Percentiles rank a stretch among this genome's conserved stretches.
phyloP scores from a whole-genome alignment of 768 basidiomycete genomes.

The Coprinopsis marcescibilis region DNA sequence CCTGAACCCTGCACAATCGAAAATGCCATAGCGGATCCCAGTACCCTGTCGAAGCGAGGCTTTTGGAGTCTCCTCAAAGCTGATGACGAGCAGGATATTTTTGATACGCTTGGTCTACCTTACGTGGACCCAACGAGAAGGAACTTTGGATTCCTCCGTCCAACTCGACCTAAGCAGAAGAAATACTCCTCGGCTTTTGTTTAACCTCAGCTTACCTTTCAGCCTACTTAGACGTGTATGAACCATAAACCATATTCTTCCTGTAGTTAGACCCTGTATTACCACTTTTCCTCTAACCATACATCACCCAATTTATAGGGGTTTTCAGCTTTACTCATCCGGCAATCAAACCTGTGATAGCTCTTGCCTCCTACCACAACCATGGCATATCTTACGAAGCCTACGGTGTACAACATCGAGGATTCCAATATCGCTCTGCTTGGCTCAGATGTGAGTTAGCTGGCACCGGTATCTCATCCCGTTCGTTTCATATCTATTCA shows the following conservation, averaged over 20 bases:
- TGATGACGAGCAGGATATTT: conserved; percentile 3
- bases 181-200: conserved; percentile 5
- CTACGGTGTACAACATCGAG: conserved; percentile 49
- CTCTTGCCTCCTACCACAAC: too few relatives aligned
- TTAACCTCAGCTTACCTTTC: neutral
- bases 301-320: too few relatives aligned
- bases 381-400: conserved; percentile 43
- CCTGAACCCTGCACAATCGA: neutral
- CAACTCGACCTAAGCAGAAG: conserved; percentile 4
- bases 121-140: conserved; percentile 4
- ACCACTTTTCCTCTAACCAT: too few relatives aligned
- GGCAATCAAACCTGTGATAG: too few relatives aligned
- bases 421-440: conserved; percentile 60
- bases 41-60: neutral
- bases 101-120: neutral
- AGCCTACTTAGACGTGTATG: too few relatives aligned
- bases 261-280: too few relatives aligned
- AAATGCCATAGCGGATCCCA: neutral
- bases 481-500: neutral
- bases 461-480: neutral
- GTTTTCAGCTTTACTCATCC: too few relatives aligned
- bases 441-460: conserved; percentile 56
- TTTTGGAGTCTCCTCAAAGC: conserved; percentile 9
- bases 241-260: too few relatives aligned
- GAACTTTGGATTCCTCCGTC: conserved; percentile 6